Evolutionary conservation across 345 rosid species (phyloP).

Genomic region (Eucalyptus cladocalyx): DNA sequence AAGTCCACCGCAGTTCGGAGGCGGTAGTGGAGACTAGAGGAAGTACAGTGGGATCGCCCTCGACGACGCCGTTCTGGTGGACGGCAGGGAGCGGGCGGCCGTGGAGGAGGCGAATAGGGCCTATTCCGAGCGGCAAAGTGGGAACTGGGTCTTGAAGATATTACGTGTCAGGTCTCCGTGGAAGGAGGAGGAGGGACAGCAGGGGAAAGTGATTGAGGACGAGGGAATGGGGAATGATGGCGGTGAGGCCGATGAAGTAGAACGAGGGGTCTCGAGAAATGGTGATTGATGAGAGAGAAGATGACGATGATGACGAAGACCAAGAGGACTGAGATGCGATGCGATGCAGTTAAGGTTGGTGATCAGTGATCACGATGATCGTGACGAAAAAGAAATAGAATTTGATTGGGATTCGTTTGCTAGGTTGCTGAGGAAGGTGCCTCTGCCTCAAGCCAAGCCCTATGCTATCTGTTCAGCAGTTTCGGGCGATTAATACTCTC

Average conservation of each 20-base stretch:
- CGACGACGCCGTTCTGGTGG: constrained; percentile 44
- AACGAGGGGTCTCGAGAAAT: not conserved
- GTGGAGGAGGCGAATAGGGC: not conserved
- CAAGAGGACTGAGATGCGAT: constrained; percentile 36
- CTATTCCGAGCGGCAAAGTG: constrained; percentile 15
- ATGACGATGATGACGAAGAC: constrained; percentile 2
- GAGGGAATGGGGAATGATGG: not conserved
- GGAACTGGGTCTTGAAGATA: constrained; percentile 87
- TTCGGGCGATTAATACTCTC: not conserved
- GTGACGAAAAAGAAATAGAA: constrained; percentile 26
- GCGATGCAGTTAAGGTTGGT: constrained; percentile 24
- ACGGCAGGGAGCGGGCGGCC: constrained; percentile 20
- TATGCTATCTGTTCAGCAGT: no score
- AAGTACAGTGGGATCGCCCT: constrained; percentile 36
- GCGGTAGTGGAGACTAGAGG: constrained; percentile 7
- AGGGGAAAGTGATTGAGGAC: not conserved
- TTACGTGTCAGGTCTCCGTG: constrained; percentile 56
- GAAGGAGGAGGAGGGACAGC: not conserved
- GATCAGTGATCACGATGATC: not conserved
- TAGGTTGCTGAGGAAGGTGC: not conserved
- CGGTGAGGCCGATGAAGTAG: not conserved
- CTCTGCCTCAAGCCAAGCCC: no score
- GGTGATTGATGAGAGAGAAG: not conserved
- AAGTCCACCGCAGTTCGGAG: constrained; percentile 37
- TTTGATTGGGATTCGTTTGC: constrained; percentile 65